These are phyloP conservation scores for Calonectria multiphialidica DNA, from an alignment of 2,329 filamentous ascomycete genomes.

Conservation along the genomic window DNA sequence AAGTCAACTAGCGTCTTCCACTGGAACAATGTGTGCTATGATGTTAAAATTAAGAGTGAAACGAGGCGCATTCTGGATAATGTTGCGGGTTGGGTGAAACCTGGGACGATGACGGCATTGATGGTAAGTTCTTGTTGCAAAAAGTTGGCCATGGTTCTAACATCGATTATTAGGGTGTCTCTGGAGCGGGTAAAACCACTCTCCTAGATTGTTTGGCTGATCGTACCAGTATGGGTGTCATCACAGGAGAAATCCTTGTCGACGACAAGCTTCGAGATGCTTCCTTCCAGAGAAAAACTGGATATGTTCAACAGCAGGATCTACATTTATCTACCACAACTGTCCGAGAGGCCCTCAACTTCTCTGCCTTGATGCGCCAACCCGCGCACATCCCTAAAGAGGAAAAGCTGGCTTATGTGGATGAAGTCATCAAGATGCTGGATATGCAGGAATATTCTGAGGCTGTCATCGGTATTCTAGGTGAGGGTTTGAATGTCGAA, in stretches of 20 bases:
- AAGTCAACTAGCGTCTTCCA: slow-evolving; percentile 80
- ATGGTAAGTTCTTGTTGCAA: slow-evolving; percentile 64
- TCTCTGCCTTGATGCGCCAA: slow-evolving; percentile 86
- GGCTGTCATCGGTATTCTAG: slow-evolving; percentile 70
- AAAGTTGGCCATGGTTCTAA: not conserved
- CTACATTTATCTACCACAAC: slow-evolving; percentile 84
- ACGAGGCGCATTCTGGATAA: slow-evolving; percentile 80
- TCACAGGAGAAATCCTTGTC: slow-evolving; percentile 80
- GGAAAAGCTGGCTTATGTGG: slow-evolving; percentile 86
- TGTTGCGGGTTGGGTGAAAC: slow-evolving; percentile 91
- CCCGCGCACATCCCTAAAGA: slow-evolving; percentile 72
- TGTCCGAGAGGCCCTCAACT: slow-evolving; percentile 84
- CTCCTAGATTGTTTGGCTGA: slow-evolving; percentile 85
- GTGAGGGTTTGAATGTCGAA: slow-evolving; percentile 69
- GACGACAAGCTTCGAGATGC: slow-evolving; percentile 74
- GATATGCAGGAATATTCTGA: slow-evolving; percentile 74
- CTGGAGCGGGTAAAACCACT: slow-evolving; percentile 89
- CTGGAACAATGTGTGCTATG: slow-evolving; percentile 83
- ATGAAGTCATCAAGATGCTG: slow-evolving; percentile 77
- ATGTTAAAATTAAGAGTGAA: slow-evolving; percentile 80
- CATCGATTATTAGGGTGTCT: slow-evolving; percentile 59
- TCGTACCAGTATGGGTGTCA: slow-evolving; percentile 86
- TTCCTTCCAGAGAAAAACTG: slow-evolving; percentile 88
- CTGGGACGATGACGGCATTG: slow-evolving; percentile 85
- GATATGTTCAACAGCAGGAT: slow-evolving; percentile 91